Conservation (phyloP, 495 filamentous ascomycete species). For the Annulohypoxylon bovei region DNA sequence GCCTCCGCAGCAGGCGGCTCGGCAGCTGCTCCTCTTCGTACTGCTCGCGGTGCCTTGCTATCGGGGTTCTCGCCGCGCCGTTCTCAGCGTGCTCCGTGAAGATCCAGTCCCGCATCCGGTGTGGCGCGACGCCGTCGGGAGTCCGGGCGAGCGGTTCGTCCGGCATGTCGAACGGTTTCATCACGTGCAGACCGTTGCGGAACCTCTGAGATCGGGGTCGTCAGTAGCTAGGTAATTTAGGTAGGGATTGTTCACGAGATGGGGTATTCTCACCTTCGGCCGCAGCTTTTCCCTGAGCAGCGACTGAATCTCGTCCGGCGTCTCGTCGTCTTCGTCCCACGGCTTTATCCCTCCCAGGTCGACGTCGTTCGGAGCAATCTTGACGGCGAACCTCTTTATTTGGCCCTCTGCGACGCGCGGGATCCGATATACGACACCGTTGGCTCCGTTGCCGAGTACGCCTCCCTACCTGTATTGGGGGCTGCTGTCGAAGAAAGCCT, state of each 20-base stretch:
- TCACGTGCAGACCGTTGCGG: constrained; percentile 13
- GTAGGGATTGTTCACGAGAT: background rate
- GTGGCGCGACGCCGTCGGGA: background rate
- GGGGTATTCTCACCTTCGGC: constrained; percentile 2
- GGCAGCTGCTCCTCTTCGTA: constrained; percentile 2
- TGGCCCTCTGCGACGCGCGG: no score
- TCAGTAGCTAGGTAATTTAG: background rate
- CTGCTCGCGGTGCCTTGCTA: background rate
- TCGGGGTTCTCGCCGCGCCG: background rate
- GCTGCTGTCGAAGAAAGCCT: background rate
- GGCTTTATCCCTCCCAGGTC: constrained; percentile 6
- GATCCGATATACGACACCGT: constrained; percentile 15
- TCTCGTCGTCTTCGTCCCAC: constrained; percentile 5
- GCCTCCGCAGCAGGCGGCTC: constrained; percentile 18
- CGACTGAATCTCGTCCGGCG: background rate
- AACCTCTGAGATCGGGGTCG: constrained; percentile 1
- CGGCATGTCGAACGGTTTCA: background rate
- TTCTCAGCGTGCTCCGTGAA: constrained; percentile 22
- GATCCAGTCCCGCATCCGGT: constrained; percentile 24
- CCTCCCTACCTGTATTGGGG: background rate
- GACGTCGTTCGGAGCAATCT: constrained; percentile 15
- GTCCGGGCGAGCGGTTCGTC: constrained; percentile 14
- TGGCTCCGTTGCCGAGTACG: constrained; percentile 11
- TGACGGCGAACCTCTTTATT: background rate
- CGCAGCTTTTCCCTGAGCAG: constrained; percentile 5